phyloP scores from a whole-genome alignment of 345 rosid genomes.

The Carallia pectinifolia region DNA sequence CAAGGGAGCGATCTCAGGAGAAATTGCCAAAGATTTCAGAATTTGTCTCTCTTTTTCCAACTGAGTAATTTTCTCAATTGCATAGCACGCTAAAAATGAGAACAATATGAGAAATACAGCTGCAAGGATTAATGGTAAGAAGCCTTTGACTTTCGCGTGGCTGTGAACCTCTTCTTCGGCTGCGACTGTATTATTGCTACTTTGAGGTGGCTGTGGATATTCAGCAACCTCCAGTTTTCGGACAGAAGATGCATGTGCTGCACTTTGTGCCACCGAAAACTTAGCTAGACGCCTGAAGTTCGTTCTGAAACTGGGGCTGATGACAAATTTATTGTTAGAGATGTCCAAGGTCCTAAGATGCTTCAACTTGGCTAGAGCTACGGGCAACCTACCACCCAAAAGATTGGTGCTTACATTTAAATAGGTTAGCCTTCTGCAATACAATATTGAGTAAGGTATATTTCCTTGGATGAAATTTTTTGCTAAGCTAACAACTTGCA shows the following conservation, averaged over 20 bases:
- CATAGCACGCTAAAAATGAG: slow-evolving; percentile 24
- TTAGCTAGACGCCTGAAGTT: slow-evolving; percentile 11
- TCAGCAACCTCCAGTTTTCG: not conserved
- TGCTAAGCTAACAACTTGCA: slow-evolving; percentile 34
- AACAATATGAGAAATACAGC: slow-evolving; percentile 4
- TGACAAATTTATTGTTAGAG: slow-evolving; percentile 32
- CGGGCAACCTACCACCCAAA: slow-evolving; percentile 34
- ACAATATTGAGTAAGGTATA: slow-evolving; percentile 33
- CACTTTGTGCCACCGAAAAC: not conserved
- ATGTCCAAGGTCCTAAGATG: slow-evolving; percentile 36
- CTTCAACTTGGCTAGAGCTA: slow-evolving; percentile 33
- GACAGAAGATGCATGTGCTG: not conserved
- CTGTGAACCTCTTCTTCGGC: not conserved
- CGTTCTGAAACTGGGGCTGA: not conserved
- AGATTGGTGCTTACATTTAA: slow-evolving; percentile 43
- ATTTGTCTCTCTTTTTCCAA: slow-evolving; percentile 25
- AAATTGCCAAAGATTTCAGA: slow-evolving; percentile 27
- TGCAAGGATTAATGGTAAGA: slow-evolving; percentile 23
- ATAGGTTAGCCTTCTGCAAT: slow-evolving; percentile 30
- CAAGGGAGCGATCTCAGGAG: slow-evolving; percentile 26
- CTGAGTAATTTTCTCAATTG: slow-evolving; percentile 17
- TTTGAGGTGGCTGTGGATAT: slow-evolving; percentile 1
- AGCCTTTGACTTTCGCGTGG: not conserved
- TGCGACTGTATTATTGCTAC: not conserved
- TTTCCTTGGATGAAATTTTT: slow-evolving; percentile 35